Base-by-base conservation (phyloP, 2,329 filamentous ascomycete species). In the Sarocladium strictum region DNA sequence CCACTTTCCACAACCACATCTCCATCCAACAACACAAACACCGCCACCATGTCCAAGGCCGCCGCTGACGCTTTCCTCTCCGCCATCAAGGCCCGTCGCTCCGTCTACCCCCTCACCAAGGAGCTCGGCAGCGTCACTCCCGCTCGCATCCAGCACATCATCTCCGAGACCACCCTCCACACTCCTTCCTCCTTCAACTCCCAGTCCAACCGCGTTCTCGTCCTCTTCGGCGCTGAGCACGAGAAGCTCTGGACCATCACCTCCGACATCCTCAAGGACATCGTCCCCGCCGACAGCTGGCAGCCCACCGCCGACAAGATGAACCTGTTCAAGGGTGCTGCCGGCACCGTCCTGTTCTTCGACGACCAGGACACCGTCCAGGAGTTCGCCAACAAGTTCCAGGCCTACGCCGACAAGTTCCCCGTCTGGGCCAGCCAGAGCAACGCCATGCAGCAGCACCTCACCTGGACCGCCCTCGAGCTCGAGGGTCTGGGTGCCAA, bases 301-400 rank as follows among this genome's bases (percentile, higher is more conserved):
- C 72, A 82, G 66, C 54, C 67, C 60, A 88, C 75, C 14, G 64
- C 60, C 54, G 59, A 63, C 61, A 72, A 72, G 64, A 65, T 78
- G 58, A 68, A 64, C 60, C 64, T 73, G 63, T 93, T 96, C 77
- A 81, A 80, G 72, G 84, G 67, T 55, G 90, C 72, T 19, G 89
- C 91, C 62, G 92, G 90, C 62, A 89, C 89, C 53, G 86, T 93
- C 63, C 83, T 97, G 64, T 96, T 95, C 83, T 96, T 89, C 76
- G 86, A 90, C 73, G 89, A 95, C 75, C 79, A 84, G 60, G 73
- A 79, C 54, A 78, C 81, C 62, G 79, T 93, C 69, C 72, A 86
- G 62, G 73, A 67, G 55, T 78, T 90, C 63, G 82, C 90, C 73
- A 76, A 80, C 61, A 82, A 85, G 60, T 90, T 86, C 72, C 72